Evolutionary conservation across 371 early-diverging fungal genomes (phyloP).

Genomic region (Capniomyces stellatus): DNA sequence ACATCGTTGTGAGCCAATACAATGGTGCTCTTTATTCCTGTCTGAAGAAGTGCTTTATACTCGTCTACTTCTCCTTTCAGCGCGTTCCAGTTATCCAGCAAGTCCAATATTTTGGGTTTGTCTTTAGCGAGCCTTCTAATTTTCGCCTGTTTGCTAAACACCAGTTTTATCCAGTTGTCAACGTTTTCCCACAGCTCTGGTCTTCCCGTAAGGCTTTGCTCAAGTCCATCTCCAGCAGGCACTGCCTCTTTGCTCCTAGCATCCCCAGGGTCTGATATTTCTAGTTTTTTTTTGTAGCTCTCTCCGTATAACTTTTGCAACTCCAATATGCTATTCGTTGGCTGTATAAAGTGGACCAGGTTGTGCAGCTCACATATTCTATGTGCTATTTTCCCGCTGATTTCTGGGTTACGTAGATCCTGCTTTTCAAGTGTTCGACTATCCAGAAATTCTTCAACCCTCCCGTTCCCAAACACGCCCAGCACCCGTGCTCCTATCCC

Average conservation of each 20-base stretch:
- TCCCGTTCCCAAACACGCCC: conserved; percentile 75
- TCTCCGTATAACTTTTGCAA: no score
- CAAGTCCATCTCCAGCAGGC: no score
- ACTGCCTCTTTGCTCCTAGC: no score
- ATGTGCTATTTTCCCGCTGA: conserved; percentile 53
- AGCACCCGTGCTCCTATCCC: conserved; percentile 59
- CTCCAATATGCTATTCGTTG: no score
- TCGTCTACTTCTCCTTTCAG: conserved; percentile 20
- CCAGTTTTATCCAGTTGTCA: conserved; percentile 40
- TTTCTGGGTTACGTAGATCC: conserved; percentile 42
- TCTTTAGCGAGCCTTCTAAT: no score
- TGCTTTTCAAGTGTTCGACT: conserved; percentile 45
- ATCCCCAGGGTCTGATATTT: no score
- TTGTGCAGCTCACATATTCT: conserved; percentile 55
- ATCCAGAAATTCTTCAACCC: conserved; percentile 70
- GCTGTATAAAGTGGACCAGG: conserved; percentile 43
- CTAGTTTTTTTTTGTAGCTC: no score
- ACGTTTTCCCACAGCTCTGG: conserved; percentile 51
- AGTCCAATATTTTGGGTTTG: conserved; percentile 7
- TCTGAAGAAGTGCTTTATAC: conserved; percentile 14
- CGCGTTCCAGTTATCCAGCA: conserved; percentile 25
- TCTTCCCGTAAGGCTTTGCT: conserved; percentile 9
- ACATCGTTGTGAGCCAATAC: conserved; percentile 75
- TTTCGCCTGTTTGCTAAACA: conserved; percentile 15
- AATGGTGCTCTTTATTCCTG: conserved; percentile 39